phyloP scores from a whole-genome alignment of 768 basidiomycete genomes.

The Pisolithus orientalis region DNA sequence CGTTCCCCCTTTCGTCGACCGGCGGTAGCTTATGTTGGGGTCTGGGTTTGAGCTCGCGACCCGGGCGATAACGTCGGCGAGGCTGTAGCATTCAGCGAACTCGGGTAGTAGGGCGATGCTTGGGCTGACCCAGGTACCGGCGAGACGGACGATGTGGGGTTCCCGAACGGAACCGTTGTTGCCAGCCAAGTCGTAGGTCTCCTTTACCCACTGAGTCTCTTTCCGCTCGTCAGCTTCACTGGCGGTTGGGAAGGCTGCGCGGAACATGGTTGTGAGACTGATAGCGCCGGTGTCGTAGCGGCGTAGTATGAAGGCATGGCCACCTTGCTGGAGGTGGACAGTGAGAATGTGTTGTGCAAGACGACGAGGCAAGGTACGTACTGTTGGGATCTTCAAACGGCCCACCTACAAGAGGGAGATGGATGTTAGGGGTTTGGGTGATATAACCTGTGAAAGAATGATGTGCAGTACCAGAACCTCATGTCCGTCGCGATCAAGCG shows the following conservation, averaged over 20 bases:
- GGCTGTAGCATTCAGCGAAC: slow-evolving; percentile 61
- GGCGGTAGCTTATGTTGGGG: slow-evolving; percentile 70
- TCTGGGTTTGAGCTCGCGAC: slow-evolving; percentile 74
- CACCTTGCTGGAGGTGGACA: slow-evolving; percentile 43
- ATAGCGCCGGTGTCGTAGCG: slow-evolving; percentile 91
- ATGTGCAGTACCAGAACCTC: slow-evolving; percentile 61
- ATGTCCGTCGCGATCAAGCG: slow-evolving; percentile 79
- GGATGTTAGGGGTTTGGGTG: neutral
- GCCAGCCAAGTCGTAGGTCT: slow-evolving; percentile 64
- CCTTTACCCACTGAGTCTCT: slow-evolving; percentile 82
- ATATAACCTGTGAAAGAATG: slow-evolving; percentile 16
- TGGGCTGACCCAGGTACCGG: slow-evolving; percentile 81
- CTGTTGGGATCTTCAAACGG: slow-evolving; percentile 84
- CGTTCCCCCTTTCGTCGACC: slow-evolving; percentile 43
- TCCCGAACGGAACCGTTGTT: slow-evolving; percentile 71
- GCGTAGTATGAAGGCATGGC: slow-evolving; percentile 91
- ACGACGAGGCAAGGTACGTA: slow-evolving; percentile 32
- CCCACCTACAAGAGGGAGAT: slow-evolving; percentile 54
- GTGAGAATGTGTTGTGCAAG: slow-evolving; percentile 12
- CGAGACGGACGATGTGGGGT: slow-evolving; percentile 61
- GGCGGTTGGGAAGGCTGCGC: slow-evolving; percentile 85
- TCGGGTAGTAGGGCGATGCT: slow-evolving; percentile 47
- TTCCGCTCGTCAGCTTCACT: slow-evolving; percentile 68
- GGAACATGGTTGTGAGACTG: slow-evolving; percentile 93
- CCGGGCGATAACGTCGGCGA: slow-evolving; percentile 53